Percentiles rank a stretch among this genome's conserved stretches.
These are phyloP conservation scores for Stemphylium lycopersici DNA, from an alignment of 2,329 filamentous ascomycete genomes.

Conservation along the genomic window DNA sequence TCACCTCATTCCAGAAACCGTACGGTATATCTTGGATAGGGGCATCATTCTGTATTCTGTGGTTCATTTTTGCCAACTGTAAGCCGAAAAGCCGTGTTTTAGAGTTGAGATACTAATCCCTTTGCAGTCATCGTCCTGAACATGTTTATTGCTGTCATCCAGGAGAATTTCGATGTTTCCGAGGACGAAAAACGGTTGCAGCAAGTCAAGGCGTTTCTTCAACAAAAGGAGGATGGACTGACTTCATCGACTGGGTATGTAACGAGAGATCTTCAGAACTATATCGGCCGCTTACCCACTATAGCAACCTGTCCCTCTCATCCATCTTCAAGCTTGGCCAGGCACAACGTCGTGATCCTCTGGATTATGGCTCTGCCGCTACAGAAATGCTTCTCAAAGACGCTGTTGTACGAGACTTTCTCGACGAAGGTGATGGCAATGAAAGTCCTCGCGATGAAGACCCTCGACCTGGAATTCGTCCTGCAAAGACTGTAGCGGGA, in stretches of 20 bases:
- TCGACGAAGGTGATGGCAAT: constrained; percentile 70
- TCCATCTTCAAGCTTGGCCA: constrained; percentile 67
- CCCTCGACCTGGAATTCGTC: constrained; percentile 45
- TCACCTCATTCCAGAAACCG: constrained; percentile 70
- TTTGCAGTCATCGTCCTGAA: constrained; percentile 81
- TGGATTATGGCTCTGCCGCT: constrained; percentile 89
- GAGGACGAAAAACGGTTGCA: constrained; percentile 97
- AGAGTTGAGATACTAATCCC: constrained; percentile 13
- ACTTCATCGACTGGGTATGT: constrained; percentile 61
- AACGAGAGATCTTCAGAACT: not conserved
- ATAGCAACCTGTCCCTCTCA: constrained; percentile 72
- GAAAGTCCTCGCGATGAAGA: constrained; percentile 35
- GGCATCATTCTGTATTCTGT: constrained; percentile 86
- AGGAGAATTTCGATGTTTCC: constrained; percentile 98
- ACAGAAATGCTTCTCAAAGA: constrained; percentile 98
- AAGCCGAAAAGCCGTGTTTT: constrained; percentile 17
- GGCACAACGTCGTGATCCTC: constrained; percentile 74
- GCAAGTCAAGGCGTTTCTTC: constrained; percentile 93
- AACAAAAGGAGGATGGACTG: constrained; percentile 83
- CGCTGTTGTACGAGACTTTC: constrained; percentile 90
- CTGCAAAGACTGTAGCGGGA: constrained; percentile 55
- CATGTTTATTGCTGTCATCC: constrained; percentile 99
- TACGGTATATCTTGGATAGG: constrained; percentile 88
- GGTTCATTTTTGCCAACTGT: constrained; percentile 92
- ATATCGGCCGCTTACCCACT: not conserved